Conservation (phyloP, 2,329 filamentous ascomycete species). For the Xenoacremonium recifei region DNA sequence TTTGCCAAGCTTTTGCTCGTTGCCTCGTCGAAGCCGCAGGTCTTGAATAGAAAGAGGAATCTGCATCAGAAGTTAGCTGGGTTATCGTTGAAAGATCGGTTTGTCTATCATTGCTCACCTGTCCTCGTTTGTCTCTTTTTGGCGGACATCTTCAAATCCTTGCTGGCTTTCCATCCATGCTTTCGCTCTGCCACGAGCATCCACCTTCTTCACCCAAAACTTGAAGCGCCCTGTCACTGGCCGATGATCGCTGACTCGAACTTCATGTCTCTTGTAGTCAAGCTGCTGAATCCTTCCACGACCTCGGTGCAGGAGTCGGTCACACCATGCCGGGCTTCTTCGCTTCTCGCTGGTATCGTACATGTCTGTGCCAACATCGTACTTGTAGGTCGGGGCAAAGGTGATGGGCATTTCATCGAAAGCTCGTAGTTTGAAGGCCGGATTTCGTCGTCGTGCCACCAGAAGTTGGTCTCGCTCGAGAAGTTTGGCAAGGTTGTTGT, state of each 20-base stretch:
- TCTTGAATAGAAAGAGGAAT: constrained; percentile 48
- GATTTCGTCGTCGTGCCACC: constrained; percentile 83
- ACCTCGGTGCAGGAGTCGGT: constrained; percentile 84
- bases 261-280: constrained; percentile 86
- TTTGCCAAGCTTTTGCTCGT: constrained; percentile 47
- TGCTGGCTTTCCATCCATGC: constrained; percentile 74
- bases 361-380: constrained; percentile 90
- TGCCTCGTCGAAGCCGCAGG: constrained; percentile 54
- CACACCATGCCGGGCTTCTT: constrained; percentile 93
- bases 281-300: constrained; percentile 79
- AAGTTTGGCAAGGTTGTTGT: constrained; percentile 78
- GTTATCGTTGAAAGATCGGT: neutral
- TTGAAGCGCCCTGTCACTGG: constrained; percentile 86
- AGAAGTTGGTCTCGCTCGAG: constrained; percentile 93
- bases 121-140: constrained; percentile 66
- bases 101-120: constrained; percentile 68
- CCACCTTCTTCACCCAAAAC: constrained; percentile 80
- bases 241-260: constrained; percentile 86
- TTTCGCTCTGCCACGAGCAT: constrained; percentile 60
- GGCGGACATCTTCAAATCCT: constrained; percentile 70
- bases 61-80: constrained; percentile 34
- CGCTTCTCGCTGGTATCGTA: constrained; percentile 97
- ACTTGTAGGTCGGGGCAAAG: constrained; percentile 97
- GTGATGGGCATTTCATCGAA: constrained; percentile 90
- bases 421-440: constrained; percentile 80